Evolutionary conservation across 1,284 basidiomycete species (phyloP).

Genomic region (Mycosarcoma maydis): DNA sequence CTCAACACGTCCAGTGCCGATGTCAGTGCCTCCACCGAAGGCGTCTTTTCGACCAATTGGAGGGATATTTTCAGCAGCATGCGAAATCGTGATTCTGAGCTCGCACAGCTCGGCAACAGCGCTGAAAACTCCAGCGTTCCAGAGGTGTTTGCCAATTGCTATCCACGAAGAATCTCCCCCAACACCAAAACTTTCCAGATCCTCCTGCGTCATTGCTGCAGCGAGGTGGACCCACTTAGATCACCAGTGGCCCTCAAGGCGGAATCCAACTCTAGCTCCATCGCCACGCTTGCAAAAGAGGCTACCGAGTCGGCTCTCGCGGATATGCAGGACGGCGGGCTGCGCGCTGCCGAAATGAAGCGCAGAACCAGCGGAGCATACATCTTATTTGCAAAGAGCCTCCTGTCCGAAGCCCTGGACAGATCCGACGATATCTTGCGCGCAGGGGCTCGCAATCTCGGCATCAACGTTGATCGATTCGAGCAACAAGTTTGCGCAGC

Average conservation of each 20-base stretch:
- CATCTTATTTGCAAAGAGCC: slow-evolving; percentile 34
- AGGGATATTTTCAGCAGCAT: slow-evolving; percentile 41
- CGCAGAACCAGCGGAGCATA: slow-evolving; percentile 28
- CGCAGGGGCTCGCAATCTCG: slow-evolving; percentile 28
- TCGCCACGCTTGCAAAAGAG: slow-evolving; percentile 27
- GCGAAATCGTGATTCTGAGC: slow-evolving; percentile 17
- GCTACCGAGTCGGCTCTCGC: slow-evolving; percentile 31
- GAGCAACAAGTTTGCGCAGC: neutral
- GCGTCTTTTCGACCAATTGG: slow-evolving; percentile 44
- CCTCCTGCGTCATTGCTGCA: slow-evolving; percentile 52
- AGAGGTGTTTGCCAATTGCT: slow-evolving; percentile 26
- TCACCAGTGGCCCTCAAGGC: slow-evolving; percentile 48
- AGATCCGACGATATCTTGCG: slow-evolving; percentile 23
- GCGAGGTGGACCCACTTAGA: slow-evolving; percentile 49
- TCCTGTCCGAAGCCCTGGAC: slow-evolving; percentile 40
- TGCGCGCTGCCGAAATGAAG: slow-evolving; percentile 39
- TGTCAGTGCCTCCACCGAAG: slow-evolving; percentile 8
- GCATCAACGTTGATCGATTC: slow-evolving; percentile 8
- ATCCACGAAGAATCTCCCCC: slow-evolving; percentile 34
- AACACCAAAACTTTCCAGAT: slow-evolving; percentile 58
- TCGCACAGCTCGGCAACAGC: slow-evolving; percentile 5
- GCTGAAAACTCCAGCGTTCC: slow-evolving; percentile 9
- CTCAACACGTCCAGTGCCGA: neutral
- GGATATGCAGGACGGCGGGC: slow-evolving; percentile 43
- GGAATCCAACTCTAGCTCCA: slow-evolving; percentile 20